These are phyloP conservation scores for Cladosporium phlei DNA, from an alignment of 2,329 filamentous ascomycete genomes.

Conservation along the genomic window DNA sequence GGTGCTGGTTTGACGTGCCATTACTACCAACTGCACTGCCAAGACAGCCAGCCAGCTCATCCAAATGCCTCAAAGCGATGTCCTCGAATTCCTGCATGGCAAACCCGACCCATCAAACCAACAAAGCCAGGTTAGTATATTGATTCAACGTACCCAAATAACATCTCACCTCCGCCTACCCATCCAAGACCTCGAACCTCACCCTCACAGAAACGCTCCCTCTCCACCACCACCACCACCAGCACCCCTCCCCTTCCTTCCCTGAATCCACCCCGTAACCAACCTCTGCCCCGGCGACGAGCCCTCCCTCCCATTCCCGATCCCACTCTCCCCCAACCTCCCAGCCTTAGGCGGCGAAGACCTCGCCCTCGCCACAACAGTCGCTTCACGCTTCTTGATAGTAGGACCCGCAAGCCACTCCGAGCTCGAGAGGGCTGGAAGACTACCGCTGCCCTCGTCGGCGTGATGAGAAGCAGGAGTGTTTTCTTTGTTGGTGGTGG, in stretches of 20 bases:
- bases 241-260: conserved; percentile 20
- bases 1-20: too few species aligned
- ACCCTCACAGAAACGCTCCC: conserved; percentile 23
- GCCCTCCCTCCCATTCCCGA: conserved; percentile 13
- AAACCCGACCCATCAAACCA: too few species aligned
- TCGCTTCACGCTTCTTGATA: conserved; percentile 11
- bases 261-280: conserved; percentile 28
- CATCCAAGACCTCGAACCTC: too few species aligned
- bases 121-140: too few species aligned
- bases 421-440: conserved; percentile 27
- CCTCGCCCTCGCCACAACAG: conserved; percentile 13
- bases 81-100: too few species aligned
- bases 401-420: conserved; percentile 27
- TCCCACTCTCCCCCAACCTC: background rate
- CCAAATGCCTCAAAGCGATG: too few species aligned
- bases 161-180: too few species aligned
- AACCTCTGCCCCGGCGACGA: conserved; percentile 27
- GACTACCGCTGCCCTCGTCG: conserved; percentile 5
- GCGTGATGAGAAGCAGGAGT: conserved; percentile 10
- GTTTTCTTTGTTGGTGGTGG: conserved; percentile 21
- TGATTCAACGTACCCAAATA: too few species aligned
- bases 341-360: background rate
- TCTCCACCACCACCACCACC: conserved; percentile 15
- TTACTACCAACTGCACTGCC: too few species aligned
- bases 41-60: too few species aligned